Percentiles rank a stretch among this genome's conserved stretches.
phyloP scores from a whole-genome alignment of 2,329 filamentous ascomycete species.

The Phaeosphaeriaceae sp. region DNA sequence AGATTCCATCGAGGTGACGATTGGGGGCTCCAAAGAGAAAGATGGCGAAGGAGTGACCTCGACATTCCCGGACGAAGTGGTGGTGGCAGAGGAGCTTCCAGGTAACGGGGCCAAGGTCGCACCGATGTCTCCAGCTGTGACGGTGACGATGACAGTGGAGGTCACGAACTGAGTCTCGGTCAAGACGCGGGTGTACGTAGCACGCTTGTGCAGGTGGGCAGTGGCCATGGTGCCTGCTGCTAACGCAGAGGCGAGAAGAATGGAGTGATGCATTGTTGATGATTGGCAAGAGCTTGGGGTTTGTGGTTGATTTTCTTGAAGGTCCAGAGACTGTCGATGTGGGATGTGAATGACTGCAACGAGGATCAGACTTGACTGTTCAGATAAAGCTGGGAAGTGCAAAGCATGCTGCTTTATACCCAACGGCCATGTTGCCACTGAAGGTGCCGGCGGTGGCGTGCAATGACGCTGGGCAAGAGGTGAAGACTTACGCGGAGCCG shows the following conservation, averaged over 20 bases:
- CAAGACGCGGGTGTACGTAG: constrained; percentile 28
- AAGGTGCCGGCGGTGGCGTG: not conserved
- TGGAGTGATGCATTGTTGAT: constrained; percentile 36
- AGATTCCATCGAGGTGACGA: not conserved
- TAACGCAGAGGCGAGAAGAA: constrained; percentile 34
- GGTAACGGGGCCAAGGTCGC: not conserved
- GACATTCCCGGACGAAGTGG: not conserved
- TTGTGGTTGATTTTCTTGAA: constrained; percentile 6
- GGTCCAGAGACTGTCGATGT: not conserved
- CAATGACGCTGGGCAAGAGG: constrained; percentile 1
- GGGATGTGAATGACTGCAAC: constrained; percentile 16
- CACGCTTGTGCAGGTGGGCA: constrained; percentile 18
- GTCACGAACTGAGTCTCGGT: constrained; percentile 30
- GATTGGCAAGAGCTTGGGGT: constrained; percentile 10
- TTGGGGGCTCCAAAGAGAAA: not conserved
- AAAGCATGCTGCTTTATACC: constrained; percentile 14
- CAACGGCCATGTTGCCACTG: constrained; percentile 5
- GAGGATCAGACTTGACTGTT: constrained; percentile 15
- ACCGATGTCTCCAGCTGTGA: constrained; percentile 8
- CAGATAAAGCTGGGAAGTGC: not conserved
- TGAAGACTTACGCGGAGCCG: constrained; percentile 19
- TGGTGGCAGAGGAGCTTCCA: constrained; percentile 2
- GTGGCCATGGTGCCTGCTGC: constrained; percentile 34
- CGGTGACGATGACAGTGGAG: constrained; percentile 28
- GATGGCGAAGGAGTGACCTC: not conserved